Evolutionary conservation across 768 basidiomycete genomes (phyloP), one percentile per base, ranked within the genome.

Genomic region (Wakefieldia striispora): DNA sequence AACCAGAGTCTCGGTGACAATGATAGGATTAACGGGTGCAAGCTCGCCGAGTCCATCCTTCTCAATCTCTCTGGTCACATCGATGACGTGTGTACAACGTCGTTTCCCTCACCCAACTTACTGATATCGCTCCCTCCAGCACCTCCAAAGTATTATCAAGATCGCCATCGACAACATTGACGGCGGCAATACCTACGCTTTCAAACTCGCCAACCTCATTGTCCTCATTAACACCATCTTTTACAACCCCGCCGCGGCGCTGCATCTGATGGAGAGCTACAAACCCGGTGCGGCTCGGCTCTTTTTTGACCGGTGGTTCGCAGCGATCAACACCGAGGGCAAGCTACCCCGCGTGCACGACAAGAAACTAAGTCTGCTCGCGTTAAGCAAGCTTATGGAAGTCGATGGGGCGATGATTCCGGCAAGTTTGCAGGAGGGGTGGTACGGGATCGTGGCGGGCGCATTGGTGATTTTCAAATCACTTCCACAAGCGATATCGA

Each of bases 261-360:
- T 95, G 37, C 84, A 83, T 52, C 64, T 91, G 47, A 86, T 95
- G 75, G 88, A 90, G 61, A 66, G 56, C 27, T 69, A 75, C 59
- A 74, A 73, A 21, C 69, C 82, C 0, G 83, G 83, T n/a, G 72
- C 76, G 33, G 78, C 86, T 0, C 82, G 85, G 33, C 61, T 67
- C n/a, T 91, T 95, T 75, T 92, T 95, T 63, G 82, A 90, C 62
- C 78, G 73, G 55, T 95, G 91, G 91, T 93, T 94, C 63, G 77
- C 69, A 11, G 81, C 82, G 11, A 87, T 92, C 67, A 83, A 82
- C 49, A 62, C 55, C 33, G 72, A 76, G 14, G 72, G 66, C 21
- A 77, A 75, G 41, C 76, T 93, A 31, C 88, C 90, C 12, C 81
- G 91, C 17, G 91, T 95, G 38, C 91, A 95, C 63, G 91, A 95